A percentile compares a stretch with the other conserved stretches of the same genome.
phyloP scores from a whole-genome alignment of 1,284 basidiomycete genomes.

The Lignosus rhinocerotis region DNA sequence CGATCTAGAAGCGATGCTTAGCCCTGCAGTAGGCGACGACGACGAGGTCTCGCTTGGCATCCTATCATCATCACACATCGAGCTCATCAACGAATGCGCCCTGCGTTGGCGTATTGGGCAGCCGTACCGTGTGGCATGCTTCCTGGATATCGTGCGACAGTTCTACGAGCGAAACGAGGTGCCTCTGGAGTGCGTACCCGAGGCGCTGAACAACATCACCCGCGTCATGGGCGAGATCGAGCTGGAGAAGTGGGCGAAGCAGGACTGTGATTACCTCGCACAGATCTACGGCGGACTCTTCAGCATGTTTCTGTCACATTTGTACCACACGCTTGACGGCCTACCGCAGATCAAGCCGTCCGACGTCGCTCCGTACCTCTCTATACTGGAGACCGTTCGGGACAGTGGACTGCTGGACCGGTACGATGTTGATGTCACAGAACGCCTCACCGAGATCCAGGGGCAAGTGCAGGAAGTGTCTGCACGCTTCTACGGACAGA shows the following conservation, averaged over 20 bases:
- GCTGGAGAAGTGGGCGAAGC: constrained; percentile 76
- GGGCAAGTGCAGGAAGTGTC: constrained; percentile 71
- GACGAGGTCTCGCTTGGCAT: constrained; percentile 97
- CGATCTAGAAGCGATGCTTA: constrained; percentile 89
- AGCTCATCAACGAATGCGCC: constrained; percentile 87
- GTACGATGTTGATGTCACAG: constrained; percentile 65
- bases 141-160: constrained; percentile 84
- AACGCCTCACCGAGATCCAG: constrained; percentile 69
- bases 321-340: constrained; percentile 85
- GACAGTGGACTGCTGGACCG: constrained; percentile 68
- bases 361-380: constrained; percentile 64
- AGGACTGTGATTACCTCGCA: constrained; percentile 79
- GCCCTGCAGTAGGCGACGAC: constrained; percentile 86
- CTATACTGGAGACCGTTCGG: constrained; percentile 71
- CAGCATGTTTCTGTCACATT: constrained; percentile 81
- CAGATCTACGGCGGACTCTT: constrained; percentile 74
- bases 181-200: constrained; percentile 91
- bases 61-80: constrained; percentile 79
- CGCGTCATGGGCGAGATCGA: constrained; percentile 72
- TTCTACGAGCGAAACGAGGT: constrained; percentile 91
- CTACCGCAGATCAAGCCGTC: constrained; percentile 71
- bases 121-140: constrained; percentile 77
- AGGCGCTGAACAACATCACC: constrained; percentile 76
- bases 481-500: constrained; percentile 68
- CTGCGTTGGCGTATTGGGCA: constrained; percentile 87